Evolutionary conservation across 208 protist species (phyloP), one percentile per base, ranked within the genome.

Genomic region (Wallacemonas sp.): DNA sequence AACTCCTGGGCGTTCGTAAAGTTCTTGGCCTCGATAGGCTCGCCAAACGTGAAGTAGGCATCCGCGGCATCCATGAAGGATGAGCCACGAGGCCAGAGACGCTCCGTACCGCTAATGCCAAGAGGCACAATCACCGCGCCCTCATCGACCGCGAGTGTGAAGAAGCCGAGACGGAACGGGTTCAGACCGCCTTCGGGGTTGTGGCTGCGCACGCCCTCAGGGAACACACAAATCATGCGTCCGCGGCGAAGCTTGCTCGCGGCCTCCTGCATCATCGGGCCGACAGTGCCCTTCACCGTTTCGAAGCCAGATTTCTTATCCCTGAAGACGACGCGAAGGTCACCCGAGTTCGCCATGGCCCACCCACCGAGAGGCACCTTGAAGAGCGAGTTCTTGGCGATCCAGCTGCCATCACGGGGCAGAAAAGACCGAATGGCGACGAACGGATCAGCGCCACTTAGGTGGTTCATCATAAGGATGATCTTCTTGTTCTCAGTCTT

Each of bases 391-490:
- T 68, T 66, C 77, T 96, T 96, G 33, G 79, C 81, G 45, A 96
- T 83, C 86, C 87, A 96, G 30, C 80, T 79, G 53, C 80, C 76
- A 38, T 96, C 91, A 17, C 69, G 75, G 1, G 90, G 91, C 30
- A 93, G 70, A 4, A 94, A 49, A n/a, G 76, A 79, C 62, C 86
- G 77, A 34, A 93, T 75, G 19, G 86, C 58, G 15, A 91, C 59
- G 42, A 91, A 96, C 3, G 91, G 86, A 64, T 95, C 90, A 2
- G 90, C 86, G 17, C 55, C 68, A 60, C 86, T 93, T 31, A 90
- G 70, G 69, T 95, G 90, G 68, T 95, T 95, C 68, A 95, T 84
- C 84, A 93, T 90, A 3, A 95, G 27, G 56, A 95, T 80, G 14
- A 90, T 66, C 69, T 89, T 89, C 62, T 80, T 79, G 31, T 38